A percentile compares a stretch with the other conserved stretches of the same genome.
phyloP scores from a whole-genome alignment of 2,329 filamentous ascomycete species.

The Colletotrichum siamense region DNA sequence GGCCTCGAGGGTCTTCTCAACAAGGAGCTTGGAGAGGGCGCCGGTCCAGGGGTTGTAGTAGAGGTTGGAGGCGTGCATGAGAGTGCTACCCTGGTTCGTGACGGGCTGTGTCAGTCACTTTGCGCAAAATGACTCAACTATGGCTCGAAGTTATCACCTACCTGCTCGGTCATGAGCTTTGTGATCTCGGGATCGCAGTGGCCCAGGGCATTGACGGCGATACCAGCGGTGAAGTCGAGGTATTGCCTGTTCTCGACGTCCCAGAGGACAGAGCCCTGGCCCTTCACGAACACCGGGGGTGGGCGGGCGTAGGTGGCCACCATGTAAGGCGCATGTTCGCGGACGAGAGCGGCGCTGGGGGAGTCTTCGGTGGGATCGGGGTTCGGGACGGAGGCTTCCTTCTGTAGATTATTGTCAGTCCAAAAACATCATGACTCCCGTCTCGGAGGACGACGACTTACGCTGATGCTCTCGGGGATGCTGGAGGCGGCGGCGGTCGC shows the following conservation, averaged over 20 bases:
- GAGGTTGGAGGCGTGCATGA: slow-evolving; percentile 93
- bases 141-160: slow-evolving; percentile 36
- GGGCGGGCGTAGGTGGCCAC: slow-evolving; percentile 94
- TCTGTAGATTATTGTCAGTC: slow-evolving; percentile 20
- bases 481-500: slow-evolving; percentile 41
- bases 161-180: slow-evolving; percentile 79
- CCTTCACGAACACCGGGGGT: slow-evolving; percentile 86
- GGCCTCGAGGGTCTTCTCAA: slow-evolving; percentile 79
- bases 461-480: slow-evolving; percentile 39
- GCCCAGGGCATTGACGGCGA: slow-evolving; percentile 91
- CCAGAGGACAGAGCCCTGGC: slow-evolving; percentile 86
- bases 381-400: slow-evolving; percentile 56
- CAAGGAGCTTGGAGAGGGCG: slow-evolving; percentile 81
- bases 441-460: slow-evolving; percentile 21
- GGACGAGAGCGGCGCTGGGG: slow-evolving; percentile 74
- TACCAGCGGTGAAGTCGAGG: slow-evolving; percentile 93
- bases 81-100: slow-evolving; percentile 65
- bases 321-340: slow-evolving; percentile 85
- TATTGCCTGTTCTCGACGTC: slow-evolving; percentile 90
- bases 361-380: slow-evolving; percentile 78
- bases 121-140: neutral
- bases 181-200: slow-evolving; percentile 85
- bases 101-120: neutral
- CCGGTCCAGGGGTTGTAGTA: slow-evolving; percentile 98
- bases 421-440: neutral